These are phyloP conservation scores for Vitellaria paradoxa DNA, from an alignment of 179 eudicot genomes.

Conservation along the genomic window DNA sequence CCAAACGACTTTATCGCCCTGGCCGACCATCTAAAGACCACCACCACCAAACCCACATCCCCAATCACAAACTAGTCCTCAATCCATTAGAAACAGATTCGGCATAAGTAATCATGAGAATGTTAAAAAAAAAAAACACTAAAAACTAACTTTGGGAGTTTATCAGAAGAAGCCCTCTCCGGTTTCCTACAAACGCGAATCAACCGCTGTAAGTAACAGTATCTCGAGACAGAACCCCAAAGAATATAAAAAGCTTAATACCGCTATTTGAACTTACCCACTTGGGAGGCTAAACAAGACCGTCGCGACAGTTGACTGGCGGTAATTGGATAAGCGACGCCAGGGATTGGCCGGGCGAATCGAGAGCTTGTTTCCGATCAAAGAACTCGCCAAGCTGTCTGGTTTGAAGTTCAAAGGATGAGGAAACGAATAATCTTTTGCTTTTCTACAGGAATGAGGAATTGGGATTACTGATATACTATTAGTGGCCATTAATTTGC, in stretches of 20 bases:
- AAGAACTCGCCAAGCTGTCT: conserved; percentile 25
- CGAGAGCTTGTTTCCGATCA: conserved; percentile 47
- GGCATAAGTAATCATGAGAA: background rate
- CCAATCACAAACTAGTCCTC: conserved; percentile 11
- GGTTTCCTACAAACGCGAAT: conserved; percentile 52
- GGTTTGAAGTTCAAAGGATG: conserved; percentile 20
- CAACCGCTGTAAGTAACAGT: conserved; percentile 9
- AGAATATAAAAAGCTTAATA: background rate
- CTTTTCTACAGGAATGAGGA: conserved; percentile 26
- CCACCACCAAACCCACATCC: conserved; percentile 9
- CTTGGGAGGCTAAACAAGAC: conserved; percentile 60
- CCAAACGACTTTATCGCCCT: conserved; percentile 81
- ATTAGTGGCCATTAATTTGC: conserved; percentile 55
- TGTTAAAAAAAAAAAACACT: background rate
- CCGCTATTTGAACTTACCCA: conserved; percentile 27
- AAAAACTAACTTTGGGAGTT: conserved; percentile 53
- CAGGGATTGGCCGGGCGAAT: conserved; percentile 33
- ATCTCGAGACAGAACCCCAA: background rate
- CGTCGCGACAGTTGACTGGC: conserved; percentile 49
- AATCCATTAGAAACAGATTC: background rate
- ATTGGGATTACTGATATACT: conserved; percentile 38
- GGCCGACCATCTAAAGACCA: conserved; percentile 70
- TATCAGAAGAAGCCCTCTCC: conserved; percentile 42
- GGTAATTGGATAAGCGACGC: conserved; percentile 24
- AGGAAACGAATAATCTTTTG: conserved; percentile 15